These are phyloP conservation scores for Stylosanthes scabra DNA, from an alignment of 331 rosid species.

Conservation along the genomic window DNA sequence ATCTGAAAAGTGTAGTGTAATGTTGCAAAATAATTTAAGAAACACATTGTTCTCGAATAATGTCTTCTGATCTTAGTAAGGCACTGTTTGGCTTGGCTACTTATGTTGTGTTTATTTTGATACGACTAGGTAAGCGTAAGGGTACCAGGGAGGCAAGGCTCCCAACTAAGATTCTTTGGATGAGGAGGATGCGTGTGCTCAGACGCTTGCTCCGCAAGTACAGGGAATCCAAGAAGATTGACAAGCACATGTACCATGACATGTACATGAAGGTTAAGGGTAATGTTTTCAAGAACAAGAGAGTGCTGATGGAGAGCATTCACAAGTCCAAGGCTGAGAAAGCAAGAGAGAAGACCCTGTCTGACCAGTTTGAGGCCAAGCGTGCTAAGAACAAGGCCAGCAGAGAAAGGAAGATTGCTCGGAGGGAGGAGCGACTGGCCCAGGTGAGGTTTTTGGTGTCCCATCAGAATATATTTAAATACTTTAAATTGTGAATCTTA, in stretches of 20 bases:
- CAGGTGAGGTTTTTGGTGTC: slow-evolving; percentile 52
- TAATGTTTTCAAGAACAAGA: slow-evolving; percentile 95
- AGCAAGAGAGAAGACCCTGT: slow-evolving; percentile 94
- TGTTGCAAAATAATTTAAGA: not conserved
- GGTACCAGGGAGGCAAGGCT: slow-evolving; percentile 99
- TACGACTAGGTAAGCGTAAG: slow-evolving; percentile 78
- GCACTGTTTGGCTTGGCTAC: not conserved
- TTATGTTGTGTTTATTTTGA: slow-evolving; percentile 3
- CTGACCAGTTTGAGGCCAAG: slow-evolving; percentile 95
- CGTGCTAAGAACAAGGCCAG: slow-evolving; percentile 98
- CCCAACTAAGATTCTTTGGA: slow-evolving; percentile 95
- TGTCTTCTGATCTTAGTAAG: not conserved
- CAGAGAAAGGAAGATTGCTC: slow-evolving; percentile 77
- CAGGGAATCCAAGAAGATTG: slow-evolving; percentile 83
- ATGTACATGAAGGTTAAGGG: slow-evolving; percentile 99
- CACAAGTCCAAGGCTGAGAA: slow-evolving; percentile 98
- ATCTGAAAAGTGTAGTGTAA: not conserved
- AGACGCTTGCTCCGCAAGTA: slow-evolving; percentile 98
- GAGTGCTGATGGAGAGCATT: slow-evolving; percentile 97
- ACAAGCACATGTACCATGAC: slow-evolving; percentile 97
- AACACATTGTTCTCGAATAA: too few relatives aligned
- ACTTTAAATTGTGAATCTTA: not conserved
- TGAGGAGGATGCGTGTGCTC: slow-evolving; percentile 98
- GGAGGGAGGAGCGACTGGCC: slow-evolving; percentile 89
- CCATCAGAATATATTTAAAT: not conserved